A percentile compares a stretch with the other conserved stretches of the same genome.
phyloP scores from a whole-genome alignment of 2,329 filamentous ascomycete species.

The Monosporascus cannonballus region DNA sequence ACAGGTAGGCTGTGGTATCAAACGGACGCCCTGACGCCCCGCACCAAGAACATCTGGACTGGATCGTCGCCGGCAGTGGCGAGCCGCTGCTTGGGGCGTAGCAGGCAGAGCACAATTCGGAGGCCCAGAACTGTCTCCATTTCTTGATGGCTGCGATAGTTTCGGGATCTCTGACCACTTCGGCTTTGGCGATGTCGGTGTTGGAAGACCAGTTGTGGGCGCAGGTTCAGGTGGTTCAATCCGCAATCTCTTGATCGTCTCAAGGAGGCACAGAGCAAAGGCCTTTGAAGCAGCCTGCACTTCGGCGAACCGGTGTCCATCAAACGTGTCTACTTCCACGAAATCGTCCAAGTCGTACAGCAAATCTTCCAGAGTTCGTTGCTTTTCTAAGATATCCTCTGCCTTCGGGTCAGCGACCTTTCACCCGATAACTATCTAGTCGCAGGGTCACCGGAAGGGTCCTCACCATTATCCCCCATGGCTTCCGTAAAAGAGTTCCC shows the following conservation, averaged over 20 bases:
- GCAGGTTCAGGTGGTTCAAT: slow-evolving; percentile 12
- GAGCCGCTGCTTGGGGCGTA: slow-evolving; percentile 2
- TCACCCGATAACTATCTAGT: not conserved
- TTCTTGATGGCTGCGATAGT: slow-evolving; percentile 3
- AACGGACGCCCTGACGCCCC: slow-evolving; percentile 15
- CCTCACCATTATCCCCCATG: slow-evolving; percentile 30
- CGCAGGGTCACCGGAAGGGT: not conserved
- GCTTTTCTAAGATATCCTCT: slow-evolving; percentile 17
- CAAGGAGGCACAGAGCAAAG: slow-evolving; percentile 33
- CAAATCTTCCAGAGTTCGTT: slow-evolving; percentile 30
- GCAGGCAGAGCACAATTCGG: slow-evolving; percentile 4
- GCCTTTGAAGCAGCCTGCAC: slow-evolving; percentile 33
- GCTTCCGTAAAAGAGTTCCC: slow-evolving; percentile 30
- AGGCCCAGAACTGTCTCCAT: slow-evolving; percentile 5
- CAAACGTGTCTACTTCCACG: slow-evolving; percentile 31
- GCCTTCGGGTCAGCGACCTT: slow-evolving; percentile 7
- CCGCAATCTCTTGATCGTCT: slow-evolving; percentile 29
- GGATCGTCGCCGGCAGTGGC: slow-evolving; percentile 10
- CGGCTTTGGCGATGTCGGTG: slow-evolving; percentile 17
- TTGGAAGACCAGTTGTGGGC: slow-evolving; percentile 2
- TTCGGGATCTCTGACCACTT: slow-evolving; percentile 18
- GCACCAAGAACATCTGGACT: slow-evolving; percentile 17
- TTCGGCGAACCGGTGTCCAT: slow-evolving; percentile 28
- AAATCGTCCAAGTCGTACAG: slow-evolving; percentile 40
- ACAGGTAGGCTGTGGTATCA: slow-evolving; percentile 9